Evolutionary conservation across 106 monocot genomes (phyloP), one percentile per base, ranked within the genome.

Genomic region (Alisma plantagoaquatica): DNA sequence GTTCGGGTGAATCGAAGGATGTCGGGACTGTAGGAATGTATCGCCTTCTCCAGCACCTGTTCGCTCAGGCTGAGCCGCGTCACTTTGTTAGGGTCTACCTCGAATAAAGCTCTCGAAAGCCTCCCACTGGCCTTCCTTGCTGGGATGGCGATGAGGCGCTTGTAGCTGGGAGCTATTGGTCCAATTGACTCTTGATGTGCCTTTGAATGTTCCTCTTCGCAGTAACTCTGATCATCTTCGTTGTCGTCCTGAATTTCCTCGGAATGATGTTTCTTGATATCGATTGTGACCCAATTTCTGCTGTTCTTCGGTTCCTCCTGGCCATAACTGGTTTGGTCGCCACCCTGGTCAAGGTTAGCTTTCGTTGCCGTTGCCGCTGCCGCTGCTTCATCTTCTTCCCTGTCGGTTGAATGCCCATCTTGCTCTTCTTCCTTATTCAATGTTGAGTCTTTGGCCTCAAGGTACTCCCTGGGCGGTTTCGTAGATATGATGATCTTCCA

Each of bases 31-130:
- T 64, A 61, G 43, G 65, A 51, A 23, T 18, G 42, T 28, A 69
- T 66, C 8, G 62, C 73, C 38, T 77, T 82, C 32, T 41, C 57
- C 42, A 83, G 70, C 51, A 74, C 38, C 61, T 67, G 78, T 41
- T 86, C 85, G 46, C 85, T 85, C 41, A 85, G 44, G 75, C 88
- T 89, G 27, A 89, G 70, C 1, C 89, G 75, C 20, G 70, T 83
- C 23, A 69, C 75, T 70, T 69, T 57, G 46, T 71, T 49, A 50
- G 79, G 82, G 55, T 83, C 88, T 21, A 71, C 66, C 49, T 41
- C 61, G 22, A 82, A 59, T 21, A 82, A 49, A 5, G 73, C 75
- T 58, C 70, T 49, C 43, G 27, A 56, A 33, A 76, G 45, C 1
- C 12, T 25, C 32, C 88, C 79, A 59, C 77, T 76, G 19, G 70